Base-by-base conservation (phyloP, 2,329 filamentous ascomycete genomes). In the Aspergillus sp. region DNA sequence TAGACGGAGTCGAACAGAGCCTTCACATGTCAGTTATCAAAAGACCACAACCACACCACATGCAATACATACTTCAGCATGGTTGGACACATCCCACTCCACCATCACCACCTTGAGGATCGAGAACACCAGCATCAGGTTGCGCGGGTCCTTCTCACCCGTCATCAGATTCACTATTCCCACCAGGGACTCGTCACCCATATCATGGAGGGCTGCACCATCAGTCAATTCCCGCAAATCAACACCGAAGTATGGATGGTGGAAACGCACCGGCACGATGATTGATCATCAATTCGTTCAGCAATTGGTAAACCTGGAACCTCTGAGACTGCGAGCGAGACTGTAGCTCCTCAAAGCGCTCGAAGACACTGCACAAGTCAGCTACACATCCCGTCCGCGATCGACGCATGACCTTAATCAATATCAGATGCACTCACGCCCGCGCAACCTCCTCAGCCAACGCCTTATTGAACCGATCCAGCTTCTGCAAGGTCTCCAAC, bases 101-200 rank as follows among this genome's bases (percentile, higher is more conserved):
- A 87, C 80, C 82, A 89, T 88, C 2, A 88, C 80, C 13, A 88
- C 87, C 67, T 83, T 85, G 27, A 89, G 71, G 60, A 89, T 83
- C 0, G 87, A 89, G 68, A 90, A 90, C 1, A 89, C 84, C 52
- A 90, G 80, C 88, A 90, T 90, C 27, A 90, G 75, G 68, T 90
- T 90, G 27, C 88, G 80, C 0, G 87, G 87, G 64, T 90, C 87
- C 68, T 89, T 89, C 71, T 90, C 87, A 59, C 87, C 87, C 15
- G 85, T 84, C 68, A 90, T 87, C 62, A 89, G 83, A 58, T 87
- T 81, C 54, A 87, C 84, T 64, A 88, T 85, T 3, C 82, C 84
- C 3, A 84, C 76, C 57, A 89, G 75, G 64, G 88, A 88, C 60
- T 84, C 81, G 52, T 86, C 81, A 36, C 85, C 84, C 68, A 88